These are phyloP conservation scores for Tanozyma kutaoensis DNA, from an alignment of 805 yeast genomes.

Conservation along the genomic window DNA sequence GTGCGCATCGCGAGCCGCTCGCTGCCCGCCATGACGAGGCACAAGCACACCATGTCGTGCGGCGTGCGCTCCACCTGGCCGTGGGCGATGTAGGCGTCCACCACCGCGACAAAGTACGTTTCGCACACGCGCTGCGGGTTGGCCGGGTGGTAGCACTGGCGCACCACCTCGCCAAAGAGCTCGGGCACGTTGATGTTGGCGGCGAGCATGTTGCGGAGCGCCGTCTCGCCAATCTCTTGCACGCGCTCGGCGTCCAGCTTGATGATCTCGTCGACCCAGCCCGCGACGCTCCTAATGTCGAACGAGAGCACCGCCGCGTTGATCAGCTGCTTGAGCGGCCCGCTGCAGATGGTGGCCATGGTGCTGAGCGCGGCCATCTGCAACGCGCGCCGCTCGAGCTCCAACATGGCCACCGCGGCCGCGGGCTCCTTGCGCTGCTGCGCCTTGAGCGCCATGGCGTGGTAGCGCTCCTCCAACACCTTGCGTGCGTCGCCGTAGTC, in stretches of 20 bases:
- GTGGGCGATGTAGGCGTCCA: conserved; percentile 35
- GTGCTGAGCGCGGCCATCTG: conserved; percentile 66
- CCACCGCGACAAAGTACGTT: conserved; percentile 59
- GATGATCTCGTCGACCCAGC: conserved; percentile 74
- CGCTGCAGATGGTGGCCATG: conserved; percentile 72
- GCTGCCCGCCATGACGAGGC: conserved; percentile 69
- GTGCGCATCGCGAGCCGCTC: conserved; percentile 54
- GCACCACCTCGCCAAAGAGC: conserved; percentile 43
- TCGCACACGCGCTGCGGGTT: conserved; percentile 39
- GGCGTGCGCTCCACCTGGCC: conserved; percentile 20
- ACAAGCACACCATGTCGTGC: conserved; percentile 60
- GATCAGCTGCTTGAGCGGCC: conserved; percentile 44
- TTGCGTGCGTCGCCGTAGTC: conserved; percentile 63
- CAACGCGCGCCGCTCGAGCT: conserved; percentile 59
- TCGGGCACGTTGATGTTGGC: conserved; percentile 44
- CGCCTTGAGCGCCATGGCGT: conserved; percentile 34
- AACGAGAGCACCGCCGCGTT: conserved; percentile 47
- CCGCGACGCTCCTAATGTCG: conserved; percentile 52
- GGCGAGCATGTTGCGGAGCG: conserved; percentile 53
- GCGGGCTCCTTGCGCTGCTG: conserved; percentile 24
- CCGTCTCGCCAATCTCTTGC: conserved; percentile 52
- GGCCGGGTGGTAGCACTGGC: conserved; percentile 57
- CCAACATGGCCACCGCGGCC: conserved; percentile 62
- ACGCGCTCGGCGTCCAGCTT: conserved; percentile 43
- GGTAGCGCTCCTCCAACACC: conserved; percentile 55